Percentiles rank a stretch among this genome's conserved stretches.
Conservation (phyloP, 179 eudicot species). For the Heliamphora pulchella region DNA sequence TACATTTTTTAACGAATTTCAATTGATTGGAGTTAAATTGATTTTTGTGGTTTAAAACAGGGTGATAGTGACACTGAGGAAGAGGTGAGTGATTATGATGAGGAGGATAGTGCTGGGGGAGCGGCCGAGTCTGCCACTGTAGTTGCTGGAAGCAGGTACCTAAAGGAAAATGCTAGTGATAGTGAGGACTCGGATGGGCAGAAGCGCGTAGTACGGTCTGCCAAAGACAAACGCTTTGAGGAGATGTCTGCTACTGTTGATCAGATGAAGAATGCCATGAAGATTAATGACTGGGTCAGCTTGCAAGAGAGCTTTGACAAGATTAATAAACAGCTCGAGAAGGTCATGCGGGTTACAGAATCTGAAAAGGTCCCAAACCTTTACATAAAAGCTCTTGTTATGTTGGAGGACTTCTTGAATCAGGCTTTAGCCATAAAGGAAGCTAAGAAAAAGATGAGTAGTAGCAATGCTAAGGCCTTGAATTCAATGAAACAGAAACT, state of each 20-base stretch:
- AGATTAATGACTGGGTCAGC: slow-evolving; percentile 84
- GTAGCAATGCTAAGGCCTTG: slow-evolving; percentile 73
- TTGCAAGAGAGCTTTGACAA: slow-evolving; percentile 78
- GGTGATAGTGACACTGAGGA: slow-evolving; percentile 61
- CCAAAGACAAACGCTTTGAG: slow-evolving; percentile 74
- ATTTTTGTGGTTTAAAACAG: slow-evolving; percentile 22
- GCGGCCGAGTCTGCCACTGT: slow-evolving; percentile 15
- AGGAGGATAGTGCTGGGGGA: slow-evolving; percentile 22
- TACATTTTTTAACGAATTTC: background rate
- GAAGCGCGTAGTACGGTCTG: slow-evolving; percentile 56
- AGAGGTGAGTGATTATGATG: slow-evolving; percentile 40
- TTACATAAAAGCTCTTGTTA: slow-evolving; percentile 66
- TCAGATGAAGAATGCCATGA: slow-evolving; percentile 82
- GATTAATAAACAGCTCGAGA: slow-evolving; percentile 81
- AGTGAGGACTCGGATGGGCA: slow-evolving; percentile 56
- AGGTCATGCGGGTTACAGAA: slow-evolving; percentile 68
- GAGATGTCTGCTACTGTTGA: slow-evolving; percentile 80
- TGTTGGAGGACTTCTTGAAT: slow-evolving; percentile 68
- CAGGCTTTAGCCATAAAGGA: slow-evolving; percentile 72
- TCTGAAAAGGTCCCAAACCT: slow-evolving; percentile 53
- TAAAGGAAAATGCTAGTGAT: slow-evolving; percentile 28
- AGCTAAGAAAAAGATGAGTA: slow-evolving; percentile 86
- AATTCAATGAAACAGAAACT: slow-evolving; percentile 81
- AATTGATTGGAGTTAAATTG: background rate
- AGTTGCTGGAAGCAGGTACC: slow-evolving; percentile 37